Evolutionary conservation across 371 early-diverging fungal species (phyloP).

Genomic region (Batkoa obscura): DNA sequence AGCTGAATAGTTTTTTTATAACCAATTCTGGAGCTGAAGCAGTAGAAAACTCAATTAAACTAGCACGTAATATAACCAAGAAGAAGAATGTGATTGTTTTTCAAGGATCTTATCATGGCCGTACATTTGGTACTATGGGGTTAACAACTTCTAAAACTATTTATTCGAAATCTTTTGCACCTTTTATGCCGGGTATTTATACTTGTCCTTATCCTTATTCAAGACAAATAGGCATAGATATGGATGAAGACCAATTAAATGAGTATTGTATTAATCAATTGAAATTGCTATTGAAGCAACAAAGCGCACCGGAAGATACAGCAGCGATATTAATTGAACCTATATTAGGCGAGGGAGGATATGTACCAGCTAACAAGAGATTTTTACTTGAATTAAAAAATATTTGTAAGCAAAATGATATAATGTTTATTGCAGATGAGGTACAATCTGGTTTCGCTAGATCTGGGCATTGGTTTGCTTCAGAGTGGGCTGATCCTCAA

Average conservation of each 20-base stretch:
- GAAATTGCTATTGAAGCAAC: conserved; percentile 24
- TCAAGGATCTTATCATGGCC: conserved; percentile 26
- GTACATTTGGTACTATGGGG: conserved; percentile 33
- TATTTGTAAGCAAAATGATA: conserved; percentile 34
- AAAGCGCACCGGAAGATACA: conserved; percentile 21
- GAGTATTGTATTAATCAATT: conserved; percentile 24
- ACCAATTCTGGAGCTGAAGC: conserved; percentile 38
- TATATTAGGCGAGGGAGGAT: conserved; percentile 72
- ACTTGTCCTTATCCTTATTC: conserved; percentile 29
- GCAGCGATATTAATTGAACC: conserved; percentile 68
- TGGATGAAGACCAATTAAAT: conserved; percentile 18
- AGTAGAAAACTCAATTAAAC: conserved; percentile 30
- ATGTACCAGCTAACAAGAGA: conserved; percentile 41
- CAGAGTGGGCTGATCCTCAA: conserved; percentile 17
- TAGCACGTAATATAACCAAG: conserved; percentile 34
- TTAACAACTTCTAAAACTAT: conserved; percentile 32
- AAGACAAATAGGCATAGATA: conserved; percentile 53
- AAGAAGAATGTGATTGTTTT: conserved; percentile 25
- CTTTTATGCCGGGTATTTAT: conserved; percentile 33
- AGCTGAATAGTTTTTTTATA: conserved; percentile 30
- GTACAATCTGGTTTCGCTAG: conserved; percentile 74
- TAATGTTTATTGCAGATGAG: conserved; percentile 65
- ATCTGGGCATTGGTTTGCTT: conserved; percentile 47
- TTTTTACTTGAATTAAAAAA: conserved; percentile 45
- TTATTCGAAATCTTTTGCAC: conserved; percentile 24